Evolutionary conservation across 768 basidiomycete genomes (phyloP).

Genomic region (Mycena crocata): DNA sequence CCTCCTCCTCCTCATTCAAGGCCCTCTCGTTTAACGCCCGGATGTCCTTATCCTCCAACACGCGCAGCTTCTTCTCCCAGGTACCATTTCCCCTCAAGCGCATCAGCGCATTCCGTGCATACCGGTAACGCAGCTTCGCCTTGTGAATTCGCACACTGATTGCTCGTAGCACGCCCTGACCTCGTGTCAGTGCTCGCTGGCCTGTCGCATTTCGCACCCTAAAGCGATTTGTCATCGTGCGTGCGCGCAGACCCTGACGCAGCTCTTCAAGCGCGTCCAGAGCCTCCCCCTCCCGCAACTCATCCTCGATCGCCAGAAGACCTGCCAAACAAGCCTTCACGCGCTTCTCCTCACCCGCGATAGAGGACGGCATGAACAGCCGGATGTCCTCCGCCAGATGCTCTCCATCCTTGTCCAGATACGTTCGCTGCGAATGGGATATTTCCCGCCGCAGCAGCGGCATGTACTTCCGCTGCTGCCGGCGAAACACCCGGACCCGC

Average conservation of each 20-base stretch:
- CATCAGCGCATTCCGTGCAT: not conserved
- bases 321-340: not conserved
- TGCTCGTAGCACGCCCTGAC: not conserved
- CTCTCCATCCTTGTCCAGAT: not conserved
- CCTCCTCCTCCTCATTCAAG: not conserved
- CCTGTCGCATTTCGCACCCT: not conserved
- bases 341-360: not conserved
- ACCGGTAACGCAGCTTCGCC: not conserved
- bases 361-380: conserved; percentile 1
- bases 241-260: not conserved
- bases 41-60: not conserved
- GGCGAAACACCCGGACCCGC: not conserved
- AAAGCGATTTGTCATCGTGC: not conserved
- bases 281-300: not conserved
- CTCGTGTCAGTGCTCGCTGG: not conserved
- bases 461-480: not conserved
- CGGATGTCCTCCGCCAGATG: not conserved
- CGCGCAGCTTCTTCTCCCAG: not conserved
- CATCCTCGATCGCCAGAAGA: not conserved
- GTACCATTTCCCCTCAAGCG: not conserved
- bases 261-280: not conserved
- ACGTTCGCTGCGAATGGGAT: not conserved
- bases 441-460: not conserved
- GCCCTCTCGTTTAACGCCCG: not conserved
- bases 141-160: not conserved